A percentile compares a stretch with the other conserved stretches of the same genome.
Conservation (phyloP, 2,329 filamentous ascomycete species). For the Leptosphaerulina australis region DNA sequence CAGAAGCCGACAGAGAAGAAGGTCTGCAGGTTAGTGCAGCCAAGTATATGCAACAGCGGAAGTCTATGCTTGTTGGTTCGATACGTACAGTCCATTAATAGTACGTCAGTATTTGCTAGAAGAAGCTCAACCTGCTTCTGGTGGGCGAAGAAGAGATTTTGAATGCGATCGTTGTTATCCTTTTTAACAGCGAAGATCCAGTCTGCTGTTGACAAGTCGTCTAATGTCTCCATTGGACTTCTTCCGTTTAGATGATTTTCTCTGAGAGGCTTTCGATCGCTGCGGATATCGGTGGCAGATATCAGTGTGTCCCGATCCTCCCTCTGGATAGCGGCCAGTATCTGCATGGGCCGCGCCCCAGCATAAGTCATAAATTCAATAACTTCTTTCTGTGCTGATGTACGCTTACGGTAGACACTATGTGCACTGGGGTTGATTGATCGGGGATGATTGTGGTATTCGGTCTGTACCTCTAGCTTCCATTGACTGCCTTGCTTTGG, state of each 20-base stretch:
- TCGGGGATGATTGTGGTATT: too few relatives aligned
- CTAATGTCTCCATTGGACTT: too few relatives aligned
- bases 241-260: too few relatives aligned
- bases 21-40: conserved; percentile 21
- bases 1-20: conserved; percentile 24
- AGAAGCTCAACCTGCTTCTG: conserved; percentile 8
- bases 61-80: conserved; percentile 22
- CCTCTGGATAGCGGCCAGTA: conserved; percentile 15
- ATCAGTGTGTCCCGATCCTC: conserved; percentile 18
- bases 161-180: conserved; percentile 1
- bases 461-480: not conserved
- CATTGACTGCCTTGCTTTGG: conserved; percentile 4
- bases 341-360: too few relatives aligned
- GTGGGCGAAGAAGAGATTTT: conserved; percentile 10
- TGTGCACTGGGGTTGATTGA: too few relatives aligned
- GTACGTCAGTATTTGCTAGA: conserved; percentile 14
- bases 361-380: too few relatives aligned
- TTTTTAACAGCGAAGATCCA: conserved; percentile 6
- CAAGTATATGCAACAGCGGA: conserved; percentile 18
- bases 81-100: conserved; percentile 21
- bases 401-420: too few relatives aligned
- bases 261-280: too few relatives aligned
- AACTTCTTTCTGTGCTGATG: too few relatives aligned
- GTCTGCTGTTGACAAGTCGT: too few relatives aligned
- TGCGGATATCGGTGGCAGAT: too few relatives aligned